These are phyloP conservation scores for Sordariomycetes sp. DNA, from an alignment of 2,329 filamentous ascomycete species.

Conservation along the genomic window DNA sequence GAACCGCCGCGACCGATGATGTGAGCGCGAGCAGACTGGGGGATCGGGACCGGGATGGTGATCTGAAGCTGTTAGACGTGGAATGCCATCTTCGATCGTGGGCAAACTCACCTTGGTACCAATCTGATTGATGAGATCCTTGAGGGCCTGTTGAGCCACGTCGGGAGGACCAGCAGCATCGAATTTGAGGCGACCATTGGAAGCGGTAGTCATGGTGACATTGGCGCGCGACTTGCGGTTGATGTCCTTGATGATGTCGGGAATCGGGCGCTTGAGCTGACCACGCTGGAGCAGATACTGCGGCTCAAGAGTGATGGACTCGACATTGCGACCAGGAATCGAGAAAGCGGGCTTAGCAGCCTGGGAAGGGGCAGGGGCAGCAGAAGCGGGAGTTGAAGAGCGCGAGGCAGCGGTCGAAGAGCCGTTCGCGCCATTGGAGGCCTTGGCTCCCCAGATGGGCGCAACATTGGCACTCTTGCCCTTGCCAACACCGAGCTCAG, in stretches of 20 bases:
- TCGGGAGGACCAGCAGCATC: constrained; percentile 79
- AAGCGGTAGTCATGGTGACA: constrained; percentile 67
- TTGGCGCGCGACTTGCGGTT: constrained; percentile 86
- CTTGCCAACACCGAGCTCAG: constrained; percentile 67
- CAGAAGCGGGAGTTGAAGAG: constrained; percentile 55
- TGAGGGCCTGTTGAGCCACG: constrained; percentile 77
- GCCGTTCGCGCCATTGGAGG: constrained; percentile 44
- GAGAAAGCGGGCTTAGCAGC: constrained; percentile 48
- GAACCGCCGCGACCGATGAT: constrained; percentile 91
- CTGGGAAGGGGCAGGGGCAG: constrained; percentile 34
- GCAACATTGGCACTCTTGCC: constrained; percentile 59
- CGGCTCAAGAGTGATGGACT: constrained; percentile 64
- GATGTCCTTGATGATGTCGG: constrained; percentile 82
- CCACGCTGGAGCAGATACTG: constrained; percentile 66
- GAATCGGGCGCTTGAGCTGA: constrained; percentile 76
- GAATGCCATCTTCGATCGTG: background rate
- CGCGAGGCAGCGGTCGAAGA: constrained; percentile 47
- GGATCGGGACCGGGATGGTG: constrained; percentile 68
- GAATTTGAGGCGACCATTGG: constrained; percentile 67
- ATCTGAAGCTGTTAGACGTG: constrained; percentile 20
- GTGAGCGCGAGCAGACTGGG: constrained; percentile 72
- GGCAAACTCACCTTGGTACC: constrained; percentile 61
- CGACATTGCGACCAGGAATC: constrained; percentile 75
- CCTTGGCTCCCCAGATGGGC: constrained; percentile 71
- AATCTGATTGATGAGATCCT: constrained; percentile 81